These are phyloP conservation scores for Wickerhamomyces ciferrii DNA, from an alignment of 805 yeast species.

Conservation along the genomic window DNA sequence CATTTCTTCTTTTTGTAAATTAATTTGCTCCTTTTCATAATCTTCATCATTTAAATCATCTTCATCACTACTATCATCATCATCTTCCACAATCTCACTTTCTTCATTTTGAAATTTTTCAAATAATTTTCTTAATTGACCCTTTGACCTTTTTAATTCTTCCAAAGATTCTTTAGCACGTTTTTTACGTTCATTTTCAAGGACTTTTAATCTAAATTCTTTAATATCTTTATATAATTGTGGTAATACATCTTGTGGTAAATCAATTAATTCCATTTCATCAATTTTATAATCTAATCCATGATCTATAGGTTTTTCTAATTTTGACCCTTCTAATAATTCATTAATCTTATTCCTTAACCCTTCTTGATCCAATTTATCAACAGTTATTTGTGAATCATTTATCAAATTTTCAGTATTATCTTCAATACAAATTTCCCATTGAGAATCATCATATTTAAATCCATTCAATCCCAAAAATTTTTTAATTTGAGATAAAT, in stretches of 20 bases:
- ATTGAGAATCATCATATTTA: not conserved
- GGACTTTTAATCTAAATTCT: slow-evolving; percentile 50
- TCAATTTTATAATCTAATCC: slow-evolving; percentile 43
- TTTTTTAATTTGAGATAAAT: slow-evolving; percentile 1
- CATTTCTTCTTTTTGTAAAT: slow-evolving; percentile 15
- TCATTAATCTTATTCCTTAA: not conserved
- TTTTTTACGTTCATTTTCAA: slow-evolving; percentile 45
- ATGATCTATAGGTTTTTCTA: slow-evolving; percentile 1
- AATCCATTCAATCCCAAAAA: not conserved
- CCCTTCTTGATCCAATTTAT: slow-evolving; percentile 2
- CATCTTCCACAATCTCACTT: slow-evolving; percentile 4
- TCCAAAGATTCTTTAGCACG: slow-evolving; percentile 40
- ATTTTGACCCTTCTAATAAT: not conserved
- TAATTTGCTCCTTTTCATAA: slow-evolving; percentile 22
- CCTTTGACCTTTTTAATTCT: slow-evolving; percentile 45
- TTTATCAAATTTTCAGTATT: slow-evolving; percentile 1
- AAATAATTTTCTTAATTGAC: slow-evolving; percentile 39
- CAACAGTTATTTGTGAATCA: slow-evolving; percentile 1
- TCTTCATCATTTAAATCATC: slow-evolving; percentile 28
- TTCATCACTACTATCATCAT: slow-evolving; percentile 18
- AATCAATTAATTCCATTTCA: slow-evolving; percentile 48
- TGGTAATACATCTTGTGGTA: slow-evolving; percentile 49
- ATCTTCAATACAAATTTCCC: not conserved
- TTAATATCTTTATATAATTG: slow-evolving; percentile 47
- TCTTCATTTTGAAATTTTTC: slow-evolving; percentile 29